These are phyloP conservation scores for Bipolaris bicolor DNA, from an alignment of 2,329 filamentous ascomycete species.

Conservation along the genomic window DNA sequence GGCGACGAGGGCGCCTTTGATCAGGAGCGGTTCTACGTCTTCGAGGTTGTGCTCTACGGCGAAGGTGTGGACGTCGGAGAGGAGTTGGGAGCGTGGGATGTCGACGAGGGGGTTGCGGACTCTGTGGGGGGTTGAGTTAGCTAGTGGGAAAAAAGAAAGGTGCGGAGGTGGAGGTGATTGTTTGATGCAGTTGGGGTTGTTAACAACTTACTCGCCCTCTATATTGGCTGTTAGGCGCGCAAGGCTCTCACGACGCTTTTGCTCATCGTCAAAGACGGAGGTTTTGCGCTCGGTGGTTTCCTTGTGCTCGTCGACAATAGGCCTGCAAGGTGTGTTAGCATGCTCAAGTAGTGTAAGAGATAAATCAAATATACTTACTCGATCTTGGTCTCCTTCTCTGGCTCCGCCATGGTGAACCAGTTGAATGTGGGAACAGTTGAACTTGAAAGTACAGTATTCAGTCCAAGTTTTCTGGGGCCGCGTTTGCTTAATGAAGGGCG, in stretches of 20 bases:
- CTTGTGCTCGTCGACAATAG: conserved; percentile 18
- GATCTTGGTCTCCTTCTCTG: conserved; percentile 26
- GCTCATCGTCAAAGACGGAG: conserved; percentile 32
- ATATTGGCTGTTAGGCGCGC: conserved; percentile 36
- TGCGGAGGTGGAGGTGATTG: background rate
- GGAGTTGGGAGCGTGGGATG: conserved; percentile 59
- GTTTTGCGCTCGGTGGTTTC: conserved; percentile 23
- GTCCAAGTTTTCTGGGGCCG: background rate
- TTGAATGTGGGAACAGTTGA: background rate
- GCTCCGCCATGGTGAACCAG: conserved; percentile 13
- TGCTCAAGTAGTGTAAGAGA: background rate
- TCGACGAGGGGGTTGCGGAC: conserved; percentile 64
- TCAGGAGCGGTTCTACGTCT: conserved; percentile 63
- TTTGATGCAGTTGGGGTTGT: too few species aligned
- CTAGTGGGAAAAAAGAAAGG: background rate
- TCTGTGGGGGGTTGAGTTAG: conserved; percentile 42
- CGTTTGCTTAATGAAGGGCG: background rate
- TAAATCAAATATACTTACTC: conserved; percentile 16
- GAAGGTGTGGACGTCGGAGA: conserved; percentile 66
- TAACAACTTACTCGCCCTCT: conserved; percentile 43
- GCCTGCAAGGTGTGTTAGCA: conserved; percentile 19
- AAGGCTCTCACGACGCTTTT: conserved; percentile 34
- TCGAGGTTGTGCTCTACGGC: conserved; percentile 64
- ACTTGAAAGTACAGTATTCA: background rate
- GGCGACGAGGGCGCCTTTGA: conserved; percentile 68